A percentile compares a stretch with the other conserved stretches of the same genome.
Evolutionary conservation across 768 basidiomycete genomes (phyloP).

Genomic region (Gymnopilus dilepis): DNA sequence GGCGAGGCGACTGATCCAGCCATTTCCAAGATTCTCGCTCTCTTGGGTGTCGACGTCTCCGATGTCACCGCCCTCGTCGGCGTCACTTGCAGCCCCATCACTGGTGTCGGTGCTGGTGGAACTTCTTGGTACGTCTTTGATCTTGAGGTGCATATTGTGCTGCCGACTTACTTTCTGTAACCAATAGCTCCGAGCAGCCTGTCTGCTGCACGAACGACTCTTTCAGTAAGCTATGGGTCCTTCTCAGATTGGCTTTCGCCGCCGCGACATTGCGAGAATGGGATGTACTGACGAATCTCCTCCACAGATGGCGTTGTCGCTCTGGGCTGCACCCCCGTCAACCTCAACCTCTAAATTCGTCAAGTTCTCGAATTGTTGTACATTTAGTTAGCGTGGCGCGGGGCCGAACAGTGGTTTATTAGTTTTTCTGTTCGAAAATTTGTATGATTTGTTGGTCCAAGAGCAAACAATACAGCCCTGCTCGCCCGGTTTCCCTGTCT

Average conservation of each 20-base stretch:
- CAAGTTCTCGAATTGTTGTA: not conserved
- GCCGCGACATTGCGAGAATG: not conserved
- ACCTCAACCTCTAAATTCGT: conserved; percentile 25
- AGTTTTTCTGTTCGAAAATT: too few relatives aligned
- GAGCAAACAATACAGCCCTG: too few relatives aligned
- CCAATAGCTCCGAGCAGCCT: not conserved
- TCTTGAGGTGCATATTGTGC: not conserved
- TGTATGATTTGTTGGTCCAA: too few relatives aligned
- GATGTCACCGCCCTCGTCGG: conserved; percentile 23
- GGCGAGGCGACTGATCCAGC: conserved; percentile 5
- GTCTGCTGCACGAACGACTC: conserved; percentile 14
- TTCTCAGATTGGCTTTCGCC: too few relatives aligned
- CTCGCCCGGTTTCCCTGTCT: too few relatives aligned
- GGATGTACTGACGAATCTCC: not conserved
- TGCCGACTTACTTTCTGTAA: not conserved
- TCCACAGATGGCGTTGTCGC: conserved; percentile 26
- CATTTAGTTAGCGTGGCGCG: not conserved
- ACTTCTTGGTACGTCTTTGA: conserved; percentile 16
- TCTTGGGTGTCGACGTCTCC: conserved; percentile 26
- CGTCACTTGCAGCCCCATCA: conserved; percentile 24
- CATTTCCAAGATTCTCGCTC: conserved; percentile 22
- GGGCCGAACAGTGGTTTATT: not conserved
- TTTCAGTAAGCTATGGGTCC: not conserved
- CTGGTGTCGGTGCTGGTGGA: conserved; percentile 19
- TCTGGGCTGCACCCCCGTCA: conserved; percentile 33